A percentile compares a stretch with the other conserved stretches of the same genome.
Evolutionary conservation across 208 protist species (phyloP).

Genomic region (Wallacemonas sp.): DNA sequence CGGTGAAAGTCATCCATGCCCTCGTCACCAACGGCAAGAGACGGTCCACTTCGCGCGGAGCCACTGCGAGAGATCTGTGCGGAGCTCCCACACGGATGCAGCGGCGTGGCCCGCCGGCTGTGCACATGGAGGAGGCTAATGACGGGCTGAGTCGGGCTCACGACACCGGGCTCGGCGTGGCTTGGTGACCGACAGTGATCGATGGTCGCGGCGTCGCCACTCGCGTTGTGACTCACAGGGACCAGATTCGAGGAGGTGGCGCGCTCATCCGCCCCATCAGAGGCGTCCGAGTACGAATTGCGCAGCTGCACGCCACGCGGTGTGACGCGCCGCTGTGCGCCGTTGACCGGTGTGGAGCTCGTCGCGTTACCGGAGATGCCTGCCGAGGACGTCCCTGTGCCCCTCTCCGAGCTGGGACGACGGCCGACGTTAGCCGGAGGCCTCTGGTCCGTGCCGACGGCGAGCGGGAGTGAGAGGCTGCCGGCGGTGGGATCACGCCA

Average conservation of each 20-base stretch:
- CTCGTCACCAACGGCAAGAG: not conserved
- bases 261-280: not conserved
- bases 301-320: not conserved
- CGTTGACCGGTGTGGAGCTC: too few species aligned
- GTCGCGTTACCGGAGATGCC: too few species aligned
- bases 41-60: slow-evolving; percentile 5
- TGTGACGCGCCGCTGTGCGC: not conserved
- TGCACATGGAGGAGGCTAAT: not conserved
- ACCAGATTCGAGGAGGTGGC: not conserved
- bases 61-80: slow-evolving; percentile 1
- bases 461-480: not conserved
- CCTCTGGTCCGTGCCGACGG: not conserved
- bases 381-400: too few species aligned
- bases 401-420: not conserved
- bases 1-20: not conserved
- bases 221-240: not conserved
- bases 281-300: slow-evolving; percentile 5
- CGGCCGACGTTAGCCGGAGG: slow-evolving; percentile 1
- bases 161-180: not conserved
- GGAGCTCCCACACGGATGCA: not conserved
- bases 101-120: slow-evolving; percentile 3
- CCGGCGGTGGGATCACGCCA: not conserved
- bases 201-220: not conserved
- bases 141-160: slow-evolving; percentile 6
- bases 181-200: not conserved